Percentiles rank a stretch among this genome's conserved stretches.
phyloP scores from a whole-genome alignment of 2,329 filamentous ascomycete genomes.

The Cordyceps tenuipes region DNA sequence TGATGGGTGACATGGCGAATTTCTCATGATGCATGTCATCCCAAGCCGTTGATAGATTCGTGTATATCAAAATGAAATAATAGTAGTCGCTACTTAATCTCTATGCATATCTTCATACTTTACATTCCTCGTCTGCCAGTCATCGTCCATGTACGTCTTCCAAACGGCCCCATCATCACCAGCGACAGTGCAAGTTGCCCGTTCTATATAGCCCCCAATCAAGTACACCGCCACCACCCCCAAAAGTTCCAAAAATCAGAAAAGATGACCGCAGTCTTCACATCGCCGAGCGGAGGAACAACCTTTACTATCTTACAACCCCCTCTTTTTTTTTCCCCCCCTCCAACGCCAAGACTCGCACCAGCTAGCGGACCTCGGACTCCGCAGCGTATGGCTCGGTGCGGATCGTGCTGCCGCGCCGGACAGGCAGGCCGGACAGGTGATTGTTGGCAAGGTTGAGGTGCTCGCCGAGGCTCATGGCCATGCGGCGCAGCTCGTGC shows the following conservation, averaged over 20 bases:
- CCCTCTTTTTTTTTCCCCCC: no score
- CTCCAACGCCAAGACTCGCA: no score
- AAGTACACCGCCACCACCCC: neutral
- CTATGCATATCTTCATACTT: neutral
- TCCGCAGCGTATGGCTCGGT: conserved; percentile 19
- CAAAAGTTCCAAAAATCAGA: neutral
- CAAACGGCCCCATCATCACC: neutral
- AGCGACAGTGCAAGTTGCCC: neutral
- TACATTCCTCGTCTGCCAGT: neutral
- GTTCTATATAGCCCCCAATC: neutral
- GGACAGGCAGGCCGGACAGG: conserved; percentile 32
- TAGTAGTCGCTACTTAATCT: neutral
- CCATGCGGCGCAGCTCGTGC: conserved; percentile 41
- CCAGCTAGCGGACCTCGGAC: neutral
- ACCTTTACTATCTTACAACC: no score
- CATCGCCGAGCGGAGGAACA: no score
- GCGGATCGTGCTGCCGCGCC: conserved; percentile 25
- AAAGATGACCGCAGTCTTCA: no score
- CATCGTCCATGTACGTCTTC: neutral
- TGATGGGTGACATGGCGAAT: conserved; percentile 62
- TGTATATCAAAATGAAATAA: neutral
- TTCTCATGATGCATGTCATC: conserved; percentile 16
- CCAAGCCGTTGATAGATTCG: neutral
- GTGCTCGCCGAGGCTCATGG: conserved; percentile 42
- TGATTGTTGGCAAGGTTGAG: conserved; percentile 37